Conservation (phyloP, 2,329 filamentous ascomycete genomes). For the Monosporascus sp. region DNA sequence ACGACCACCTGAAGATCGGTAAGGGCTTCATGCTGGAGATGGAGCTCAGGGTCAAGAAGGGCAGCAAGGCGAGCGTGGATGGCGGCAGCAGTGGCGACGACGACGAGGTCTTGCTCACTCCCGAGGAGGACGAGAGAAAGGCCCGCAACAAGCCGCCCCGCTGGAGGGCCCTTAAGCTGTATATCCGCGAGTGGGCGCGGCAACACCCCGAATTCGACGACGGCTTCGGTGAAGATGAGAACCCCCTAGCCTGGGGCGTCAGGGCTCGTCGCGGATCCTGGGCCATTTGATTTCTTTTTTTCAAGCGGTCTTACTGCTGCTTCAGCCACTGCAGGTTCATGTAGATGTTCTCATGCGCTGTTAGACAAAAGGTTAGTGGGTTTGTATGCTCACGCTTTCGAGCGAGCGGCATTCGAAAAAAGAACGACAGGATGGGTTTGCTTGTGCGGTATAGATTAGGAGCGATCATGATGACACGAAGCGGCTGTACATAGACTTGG, state of each 20-base stretch:
- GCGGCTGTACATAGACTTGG: background rate
- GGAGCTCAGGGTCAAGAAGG: slow-evolving; percentile 31
- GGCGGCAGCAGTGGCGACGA: slow-evolving; percentile 6
- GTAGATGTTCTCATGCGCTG: too few species aligned
- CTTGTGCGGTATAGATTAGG: background rate
- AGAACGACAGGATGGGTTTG: background rate
- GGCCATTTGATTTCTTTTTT: slow-evolving; percentile 49
- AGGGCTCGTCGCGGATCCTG: slow-evolving; percentile 64
- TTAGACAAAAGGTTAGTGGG: too few species aligned
- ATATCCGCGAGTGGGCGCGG: slow-evolving; percentile 84
- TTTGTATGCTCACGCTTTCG: background rate
- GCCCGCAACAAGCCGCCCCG: slow-evolving; percentile 45
- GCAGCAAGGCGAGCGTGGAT: background rate
- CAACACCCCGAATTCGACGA: slow-evolving; percentile 72
- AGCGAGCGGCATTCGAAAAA: background rate
- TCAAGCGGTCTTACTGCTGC: background rate
- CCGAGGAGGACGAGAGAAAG: slow-evolving; percentile 43
- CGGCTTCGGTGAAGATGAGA: slow-evolving; percentile 53
- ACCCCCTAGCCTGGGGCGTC: slow-evolving; percentile 62
- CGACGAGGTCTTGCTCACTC: slow-evolving; percentile 26
- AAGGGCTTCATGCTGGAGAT: slow-evolving; percentile 68
- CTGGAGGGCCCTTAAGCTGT: slow-evolving; percentile 78
- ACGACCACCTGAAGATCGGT: slow-evolving; percentile 49
- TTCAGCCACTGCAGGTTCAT: background rate
- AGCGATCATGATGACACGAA: too few species aligned